Conservation (phyloP, 202 grass and related monocot species). For the Tripidium arundinaceum region DNA sequence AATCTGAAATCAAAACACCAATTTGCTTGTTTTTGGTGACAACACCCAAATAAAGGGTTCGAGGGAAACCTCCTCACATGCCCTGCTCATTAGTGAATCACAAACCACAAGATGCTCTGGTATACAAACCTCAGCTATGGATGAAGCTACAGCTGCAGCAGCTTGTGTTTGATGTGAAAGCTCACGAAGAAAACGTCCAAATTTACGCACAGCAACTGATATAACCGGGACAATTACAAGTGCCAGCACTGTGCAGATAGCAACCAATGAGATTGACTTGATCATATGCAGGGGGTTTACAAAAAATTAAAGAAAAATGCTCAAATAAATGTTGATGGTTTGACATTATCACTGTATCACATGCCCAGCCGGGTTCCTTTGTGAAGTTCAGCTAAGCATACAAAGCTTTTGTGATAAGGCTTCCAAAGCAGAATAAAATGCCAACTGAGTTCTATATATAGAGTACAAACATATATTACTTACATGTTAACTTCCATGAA, state of each 20-base stretch:
- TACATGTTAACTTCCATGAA: conserved; percentile 95
- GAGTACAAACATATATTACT: conserved; percentile 33
- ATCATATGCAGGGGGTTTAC: background rate
- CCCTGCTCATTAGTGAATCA: conserved; percentile 15
- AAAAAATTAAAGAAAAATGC: background rate
- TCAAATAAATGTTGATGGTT: conserved; percentile 9
- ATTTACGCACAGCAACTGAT: conserved; percentile 74
- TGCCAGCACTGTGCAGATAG: conserved; percentile 60
- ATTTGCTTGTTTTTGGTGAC: background rate
- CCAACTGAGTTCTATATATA: background rate
- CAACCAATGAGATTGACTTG: conserved; percentile 17
- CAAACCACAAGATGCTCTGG: background rate
- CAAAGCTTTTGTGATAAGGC: background rate
- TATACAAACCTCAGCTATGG: conserved; percentile 81
- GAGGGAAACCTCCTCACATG: background rate
- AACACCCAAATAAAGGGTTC: conserved; percentile 9
- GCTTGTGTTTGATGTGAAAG: conserved; percentile 97
- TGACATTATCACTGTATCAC: background rate
- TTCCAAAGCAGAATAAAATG: background rate
- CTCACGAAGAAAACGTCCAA: conserved; percentile 91
- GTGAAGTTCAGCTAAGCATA: conserved; percentile 7
- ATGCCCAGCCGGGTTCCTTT: background rate
- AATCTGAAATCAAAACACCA: background rate
- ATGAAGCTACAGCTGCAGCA: conserved; percentile 83
- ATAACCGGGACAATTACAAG: conserved; percentile 77